Conservation (phyloP, 305 asterid species). For the Solanum hybrid region DNA sequence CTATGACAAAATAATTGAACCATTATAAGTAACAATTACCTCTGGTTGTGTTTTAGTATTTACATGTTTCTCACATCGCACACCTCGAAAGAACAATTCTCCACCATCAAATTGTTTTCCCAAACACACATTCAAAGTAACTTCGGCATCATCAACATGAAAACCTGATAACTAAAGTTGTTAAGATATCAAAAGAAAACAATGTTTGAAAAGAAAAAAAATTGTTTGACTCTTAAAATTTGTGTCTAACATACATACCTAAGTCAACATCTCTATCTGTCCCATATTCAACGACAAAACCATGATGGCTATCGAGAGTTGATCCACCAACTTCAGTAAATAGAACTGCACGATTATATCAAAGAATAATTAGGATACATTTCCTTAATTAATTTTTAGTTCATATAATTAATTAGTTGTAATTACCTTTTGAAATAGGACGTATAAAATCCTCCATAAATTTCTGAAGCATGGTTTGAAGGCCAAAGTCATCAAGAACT, state of each 20-base stretch:
- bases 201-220: neutral
- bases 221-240: neutral
- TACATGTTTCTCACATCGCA: slow-evolving; percentile 64
- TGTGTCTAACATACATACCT: slow-evolving; percentile 26
- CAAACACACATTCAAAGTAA: slow-evolving; percentile 68
- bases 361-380: neutral
- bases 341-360: slow-evolving; percentile 42
- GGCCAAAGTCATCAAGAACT: slow-evolving; percentile 94
- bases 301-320: slow-evolving; percentile 81
- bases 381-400: neutral
- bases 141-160: slow-evolving; percentile 96
- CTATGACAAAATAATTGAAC: neutral
- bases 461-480: slow-evolving; percentile 77
- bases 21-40: slow-evolving; percentile 11
- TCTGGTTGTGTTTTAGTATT: slow-evolving; percentile 50
- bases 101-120: slow-evolving; percentile 77
- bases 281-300: slow-evolving; percentile 80
- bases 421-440: slow-evolving; percentile 59
- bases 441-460: slow-evolving; percentile 76
- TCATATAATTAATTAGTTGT: neutral
- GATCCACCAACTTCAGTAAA: slow-evolving; percentile 87
- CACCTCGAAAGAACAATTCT: slow-evolving; percentile 59
- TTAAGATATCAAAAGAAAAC: neutral
- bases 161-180: slow-evolving; percentile 39
- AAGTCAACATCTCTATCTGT: slow-evolving; percentile 73